These are phyloP conservation scores for Colletotrichum falcatum DNA, from an alignment of 2,329 filamentous ascomycete species.

Conservation along the genomic window DNA sequence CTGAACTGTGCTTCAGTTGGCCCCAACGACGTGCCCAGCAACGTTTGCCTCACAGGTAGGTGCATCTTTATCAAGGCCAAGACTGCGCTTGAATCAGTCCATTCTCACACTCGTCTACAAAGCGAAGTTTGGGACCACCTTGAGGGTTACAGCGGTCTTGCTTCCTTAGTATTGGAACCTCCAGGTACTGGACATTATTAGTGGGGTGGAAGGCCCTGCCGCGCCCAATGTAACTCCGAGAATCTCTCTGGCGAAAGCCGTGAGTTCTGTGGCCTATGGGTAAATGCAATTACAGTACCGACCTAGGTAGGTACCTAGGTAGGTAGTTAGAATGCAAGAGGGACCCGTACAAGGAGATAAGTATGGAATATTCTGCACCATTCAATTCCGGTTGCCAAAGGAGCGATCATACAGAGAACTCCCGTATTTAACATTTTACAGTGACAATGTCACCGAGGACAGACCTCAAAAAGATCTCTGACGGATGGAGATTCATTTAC, in stretches of 20 bases:
- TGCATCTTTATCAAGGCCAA: neutral
- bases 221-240: too few relatives aligned
- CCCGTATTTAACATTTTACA: neutral
- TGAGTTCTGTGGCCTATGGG: too few relatives aligned
- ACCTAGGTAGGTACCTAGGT: too few relatives aligned
- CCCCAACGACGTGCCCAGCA: constrained; percentile 1
- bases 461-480: neutral
- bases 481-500: neutral
- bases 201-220: constrained; percentile 15
- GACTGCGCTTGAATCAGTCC: constrained; percentile 1
- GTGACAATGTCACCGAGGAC: neutral
- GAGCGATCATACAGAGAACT: too few relatives aligned
- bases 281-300: too few relatives aligned
- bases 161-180: neutral
- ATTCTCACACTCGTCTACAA: neutral
- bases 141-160: neutral
- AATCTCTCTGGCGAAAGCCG: too few relatives aligned
- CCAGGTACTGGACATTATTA: neutral
- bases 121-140: too few relatives aligned
- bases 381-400: too few relatives aligned
- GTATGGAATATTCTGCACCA: too few relatives aligned
- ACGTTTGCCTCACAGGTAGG: constrained; percentile 3
- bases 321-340: too few relatives aligned
- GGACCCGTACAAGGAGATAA: neutral
- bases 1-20: neutral